Percentiles rank a stretch among this genome's conserved stretches.
These are phyloP conservation scores for Microglena sp. DNA, from an alignment of 139 green algal species.

Conservation along the genomic window DNA sequence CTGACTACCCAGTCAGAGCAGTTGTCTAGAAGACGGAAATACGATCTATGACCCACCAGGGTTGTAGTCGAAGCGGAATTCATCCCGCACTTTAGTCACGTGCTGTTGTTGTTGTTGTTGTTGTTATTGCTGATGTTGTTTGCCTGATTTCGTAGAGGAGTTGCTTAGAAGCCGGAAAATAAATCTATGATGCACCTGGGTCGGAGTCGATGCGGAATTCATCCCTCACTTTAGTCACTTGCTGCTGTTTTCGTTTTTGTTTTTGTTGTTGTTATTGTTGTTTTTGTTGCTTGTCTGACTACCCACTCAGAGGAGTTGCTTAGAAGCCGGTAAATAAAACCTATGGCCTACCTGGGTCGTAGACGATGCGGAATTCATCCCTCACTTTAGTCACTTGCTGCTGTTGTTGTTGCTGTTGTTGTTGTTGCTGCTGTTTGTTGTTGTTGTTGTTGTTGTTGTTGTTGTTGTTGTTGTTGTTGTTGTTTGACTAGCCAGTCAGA, in stretches of 20 bases:
- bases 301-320: background rate
- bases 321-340: background rate
- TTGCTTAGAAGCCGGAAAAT: background rate
- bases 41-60: slow-evolving; percentile 54
- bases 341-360: background rate
- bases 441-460: no score
- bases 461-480: no score
- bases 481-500: no score
- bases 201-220: background rate
- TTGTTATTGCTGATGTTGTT: background rate
- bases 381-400: background rate
- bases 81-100: slow-evolving; percentile 75
- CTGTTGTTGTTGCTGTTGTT: no score
- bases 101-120: background rate
- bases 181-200: background rate
- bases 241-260: background rate
- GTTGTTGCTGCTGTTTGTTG: no score
- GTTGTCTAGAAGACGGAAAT: background rate
- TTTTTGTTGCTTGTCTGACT: background rate
- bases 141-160: background rate
- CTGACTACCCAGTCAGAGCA: background rate
- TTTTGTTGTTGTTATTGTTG: background rate
- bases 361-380: background rate
- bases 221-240: no score
- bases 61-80: slow-evolving; percentile 92